These are phyloP conservation scores for Eucalyptus tenuipes DNA, from an alignment of 345 rosid genomes.

Conservation along the genomic window DNA sequence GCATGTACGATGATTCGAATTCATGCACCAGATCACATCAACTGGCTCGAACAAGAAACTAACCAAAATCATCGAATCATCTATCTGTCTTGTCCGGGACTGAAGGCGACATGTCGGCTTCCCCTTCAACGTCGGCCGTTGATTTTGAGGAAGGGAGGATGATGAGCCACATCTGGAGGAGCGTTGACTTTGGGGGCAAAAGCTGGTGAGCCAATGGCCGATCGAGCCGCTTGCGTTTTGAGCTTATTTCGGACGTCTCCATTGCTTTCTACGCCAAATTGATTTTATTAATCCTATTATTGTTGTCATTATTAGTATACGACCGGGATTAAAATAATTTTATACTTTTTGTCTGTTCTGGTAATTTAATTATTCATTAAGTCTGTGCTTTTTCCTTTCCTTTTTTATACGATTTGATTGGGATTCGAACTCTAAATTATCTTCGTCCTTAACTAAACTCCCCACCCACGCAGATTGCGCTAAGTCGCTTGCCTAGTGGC, in stretches of 20 bases:
- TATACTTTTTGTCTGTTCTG: not conserved
- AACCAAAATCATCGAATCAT: not conserved
- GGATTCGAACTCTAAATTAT: not conserved
- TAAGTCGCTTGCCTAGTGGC: not conserved
- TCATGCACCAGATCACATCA: not conserved
- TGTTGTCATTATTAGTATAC: too few species aligned
- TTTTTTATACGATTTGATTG: not conserved
- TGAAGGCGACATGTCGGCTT: not conserved
- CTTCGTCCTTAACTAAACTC: not conserved
- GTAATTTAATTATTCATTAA: not conserved
- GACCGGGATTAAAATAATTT: not conserved
- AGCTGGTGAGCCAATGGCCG: not conserved
- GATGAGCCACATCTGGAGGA: not conserved
- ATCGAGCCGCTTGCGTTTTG: not conserved
- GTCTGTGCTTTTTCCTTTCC: not conserved
- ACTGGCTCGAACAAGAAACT: not conserved
- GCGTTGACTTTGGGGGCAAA: not conserved
- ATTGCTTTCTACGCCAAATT: not conserved
- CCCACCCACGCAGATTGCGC: not conserved
- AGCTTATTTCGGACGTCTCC: not conserved
- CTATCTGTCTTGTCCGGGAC: not conserved
- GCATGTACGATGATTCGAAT: not conserved
- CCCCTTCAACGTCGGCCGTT: not conserved
- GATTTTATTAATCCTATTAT: not conserved
- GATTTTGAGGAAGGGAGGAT: not conserved